These are phyloP conservation scores for Exophiala sp. DNA, from an alignment of 2,329 filamentous ascomycete species.

Conservation along the genomic window DNA sequence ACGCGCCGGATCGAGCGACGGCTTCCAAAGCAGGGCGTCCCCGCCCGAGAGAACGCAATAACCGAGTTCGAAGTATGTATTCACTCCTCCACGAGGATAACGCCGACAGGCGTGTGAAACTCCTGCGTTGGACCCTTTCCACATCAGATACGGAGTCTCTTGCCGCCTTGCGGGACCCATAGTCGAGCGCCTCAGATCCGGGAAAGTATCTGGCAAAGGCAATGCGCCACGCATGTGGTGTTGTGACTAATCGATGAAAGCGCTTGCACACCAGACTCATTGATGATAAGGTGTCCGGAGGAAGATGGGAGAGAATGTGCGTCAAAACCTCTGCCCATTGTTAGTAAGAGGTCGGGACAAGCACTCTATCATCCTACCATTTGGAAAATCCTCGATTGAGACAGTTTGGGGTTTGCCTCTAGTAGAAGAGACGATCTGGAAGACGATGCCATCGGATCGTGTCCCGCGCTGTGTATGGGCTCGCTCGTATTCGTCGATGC, in stretches of 20 bases:
- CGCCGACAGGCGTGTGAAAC: constrained; percentile 74
- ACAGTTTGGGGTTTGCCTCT: constrained; percentile 42
- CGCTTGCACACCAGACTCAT: constrained; percentile 81
- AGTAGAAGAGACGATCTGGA: constrained; percentile 47
- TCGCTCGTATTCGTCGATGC: constrained; percentile 53
- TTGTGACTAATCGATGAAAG: constrained; percentile 81
- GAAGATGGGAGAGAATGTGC: constrained; percentile 82
- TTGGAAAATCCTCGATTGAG: constrained; percentile 62
- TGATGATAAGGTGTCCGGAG: constrained; percentile 73
- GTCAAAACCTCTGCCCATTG: constrained; percentile 71
- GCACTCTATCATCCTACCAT: constrained; percentile 53
- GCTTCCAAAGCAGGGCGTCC: constrained; percentile 65
- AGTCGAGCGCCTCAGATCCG: constrained; percentile 56
- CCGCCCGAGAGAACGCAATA: constrained; percentile 72
- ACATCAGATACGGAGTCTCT: constrained; percentile 40
- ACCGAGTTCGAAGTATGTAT: constrained; percentile 79
- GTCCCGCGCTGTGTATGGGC: constrained; percentile 36
- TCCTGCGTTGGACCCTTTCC: constrained; percentile 61
- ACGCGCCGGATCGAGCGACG: constrained; percentile 47
- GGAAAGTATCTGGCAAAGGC: constrained; percentile 90
- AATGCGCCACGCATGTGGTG: constrained; percentile 86
- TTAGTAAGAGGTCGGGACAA: constrained; percentile 25
- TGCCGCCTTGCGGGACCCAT: constrained; percentile 34
- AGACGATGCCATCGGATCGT: constrained; percentile 41
- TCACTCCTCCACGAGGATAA: constrained; percentile 94